These are phyloP conservation scores for Lentinula raphanica DNA, from an alignment of 768 basidiomycete species.

Conservation along the genomic window DNA sequence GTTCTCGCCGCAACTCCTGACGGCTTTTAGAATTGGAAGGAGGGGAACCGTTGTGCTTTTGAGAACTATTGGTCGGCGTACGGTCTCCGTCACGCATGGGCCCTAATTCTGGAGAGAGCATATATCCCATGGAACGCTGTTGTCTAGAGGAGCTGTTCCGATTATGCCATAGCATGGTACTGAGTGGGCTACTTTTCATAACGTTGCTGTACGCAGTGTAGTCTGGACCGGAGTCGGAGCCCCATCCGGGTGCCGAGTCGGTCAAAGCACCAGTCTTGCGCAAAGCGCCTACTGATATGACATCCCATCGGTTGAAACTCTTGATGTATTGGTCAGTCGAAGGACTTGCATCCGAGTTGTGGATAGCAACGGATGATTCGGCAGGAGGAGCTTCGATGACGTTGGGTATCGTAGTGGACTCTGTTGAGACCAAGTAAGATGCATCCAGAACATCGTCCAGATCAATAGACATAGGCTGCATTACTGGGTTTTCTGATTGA, in stretches of 20 bases:
- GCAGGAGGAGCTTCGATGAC: slow-evolving; percentile 3
- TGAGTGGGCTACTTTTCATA: slow-evolving; percentile 52
- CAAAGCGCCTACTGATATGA: slow-evolving; percentile 69
- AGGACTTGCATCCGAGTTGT: slow-evolving; percentile 13
- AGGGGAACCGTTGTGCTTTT: slow-evolving; percentile 34
- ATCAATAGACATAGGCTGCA: slow-evolving; percentile 41
- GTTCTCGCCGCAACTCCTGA: slow-evolving; percentile 64
- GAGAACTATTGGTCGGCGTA: slow-evolving; percentile 42
- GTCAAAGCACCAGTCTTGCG: slow-evolving; percentile 39
- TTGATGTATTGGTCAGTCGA: slow-evolving; percentile 35
- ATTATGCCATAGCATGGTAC: slow-evolving; percentile 51
- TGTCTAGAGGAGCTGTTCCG: slow-evolving; percentile 21
- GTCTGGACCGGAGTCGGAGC: slow-evolving; percentile 31
- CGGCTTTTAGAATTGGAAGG: slow-evolving; percentile 42
- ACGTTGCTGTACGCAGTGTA: slow-evolving; percentile 35
- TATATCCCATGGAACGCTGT: slow-evolving; percentile 25
- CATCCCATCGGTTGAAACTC: slow-evolving; percentile 66
- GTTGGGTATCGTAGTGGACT: slow-evolving; percentile 24
- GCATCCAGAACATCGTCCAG: slow-evolving; percentile 76
- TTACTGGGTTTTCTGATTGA: slow-evolving; percentile 29
- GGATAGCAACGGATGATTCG: slow-evolving; percentile 1
- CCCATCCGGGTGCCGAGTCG: slow-evolving; percentile 23
- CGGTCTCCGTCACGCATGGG: slow-evolving; percentile 51
- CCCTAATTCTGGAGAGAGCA: slow-evolving; percentile 48
- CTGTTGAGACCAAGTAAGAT: slow-evolving; percentile 56